phyloP scores from a whole-genome alignment of 139 green algal genomes.

The Pycnococcus provasolii region DNA sequence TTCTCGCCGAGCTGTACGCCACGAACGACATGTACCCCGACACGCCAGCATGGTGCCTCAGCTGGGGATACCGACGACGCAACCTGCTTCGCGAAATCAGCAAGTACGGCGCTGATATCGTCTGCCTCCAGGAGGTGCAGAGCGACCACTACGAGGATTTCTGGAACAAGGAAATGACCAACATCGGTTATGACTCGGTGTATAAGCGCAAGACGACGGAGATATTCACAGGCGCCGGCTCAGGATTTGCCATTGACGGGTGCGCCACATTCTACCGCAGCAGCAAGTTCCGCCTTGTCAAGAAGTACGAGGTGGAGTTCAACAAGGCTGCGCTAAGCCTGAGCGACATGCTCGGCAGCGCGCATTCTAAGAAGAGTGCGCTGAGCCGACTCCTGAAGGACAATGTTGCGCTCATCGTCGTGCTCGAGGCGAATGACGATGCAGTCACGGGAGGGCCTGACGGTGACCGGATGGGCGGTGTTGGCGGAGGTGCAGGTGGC shows the following conservation, averaged over 20 bases:
- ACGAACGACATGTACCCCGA: conserved; percentile 72
- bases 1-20: conserved; percentile 94
- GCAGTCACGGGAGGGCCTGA: conserved; percentile 30
- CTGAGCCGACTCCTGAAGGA: conserved; percentile 92
- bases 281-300: conserved; percentile 84
- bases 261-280: conserved; percentile 92
- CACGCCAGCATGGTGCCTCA: conserved; percentile 77
- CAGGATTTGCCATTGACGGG: conserved; percentile 70
- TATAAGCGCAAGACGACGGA: conserved; percentile 99
- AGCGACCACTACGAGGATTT: conserved; percentile 80
- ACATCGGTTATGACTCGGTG: conserved; percentile 82
- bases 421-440: conserved; percentile 80
- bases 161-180: conserved; percentile 64
- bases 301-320: conserved; percentile 99
- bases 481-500: not conserved
- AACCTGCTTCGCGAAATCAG: conserved; percentile 90
- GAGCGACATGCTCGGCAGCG: conserved; percentile 54
- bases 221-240: conserved; percentile 53
- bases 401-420: conserved; percentile 93
- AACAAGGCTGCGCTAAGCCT: conserved; percentile 94
- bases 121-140: conserved; percentile 95
- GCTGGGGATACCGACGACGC: conserved; percentile 80
- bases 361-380: conserved; percentile 69
- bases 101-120: conserved; percentile 76
- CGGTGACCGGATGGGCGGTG: conserved; percentile 7